Evolutionary conservation across 2,329 filamentous ascomycete genomes (phyloP), one percentile per base, ranked within the genome.

Genomic region (Biscogniauxia sp.): DNA sequence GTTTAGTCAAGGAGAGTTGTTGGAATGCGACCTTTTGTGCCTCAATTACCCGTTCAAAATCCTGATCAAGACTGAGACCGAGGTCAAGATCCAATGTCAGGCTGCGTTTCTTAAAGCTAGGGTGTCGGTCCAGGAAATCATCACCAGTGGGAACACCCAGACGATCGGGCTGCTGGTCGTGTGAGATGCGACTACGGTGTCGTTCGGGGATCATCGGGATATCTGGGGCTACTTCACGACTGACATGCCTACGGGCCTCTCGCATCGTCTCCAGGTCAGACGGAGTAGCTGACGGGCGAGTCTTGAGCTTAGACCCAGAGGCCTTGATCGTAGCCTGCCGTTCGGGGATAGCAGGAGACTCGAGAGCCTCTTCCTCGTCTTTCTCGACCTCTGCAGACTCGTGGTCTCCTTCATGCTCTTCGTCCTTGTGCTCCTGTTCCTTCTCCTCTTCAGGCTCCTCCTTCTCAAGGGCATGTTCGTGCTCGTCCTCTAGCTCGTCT

Each of bases 11-110:
- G 53, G 69, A 63, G 69, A 72, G 56, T 61, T 71, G 70, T 69
- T 75, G 66, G 69, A 83, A 85, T 79, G 81, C 80, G 84, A 97
- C 93, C 93, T 98, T 98, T 90, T 97, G 93, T 74, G 89, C 85
- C 79, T 97, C 93, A 70, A 98, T 96, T 59, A 98, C 91, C 62
- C 94, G 87, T 71, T 98, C 93, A 76, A 98, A 97, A 74, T 97
- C 95, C 70, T 91, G 86, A 70, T 96, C 92, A 53, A 98, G 84
- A 65, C 92, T 94, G 64, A 96, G 88, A 63, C 91, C 91, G 58
- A 95, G 83, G 71, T 94, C 92, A 65, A 93, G 88, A 70, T 91
- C 87, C 66, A 96, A 79, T 7, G 92, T 92, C 64, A 97, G 84
- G 70, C 95, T 93, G 55, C 92, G 85, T 69, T 92, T 90, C 75